Conservation (phyloP, 108 stramenopile genomes). For the Parietichytrium sp. region DNA sequence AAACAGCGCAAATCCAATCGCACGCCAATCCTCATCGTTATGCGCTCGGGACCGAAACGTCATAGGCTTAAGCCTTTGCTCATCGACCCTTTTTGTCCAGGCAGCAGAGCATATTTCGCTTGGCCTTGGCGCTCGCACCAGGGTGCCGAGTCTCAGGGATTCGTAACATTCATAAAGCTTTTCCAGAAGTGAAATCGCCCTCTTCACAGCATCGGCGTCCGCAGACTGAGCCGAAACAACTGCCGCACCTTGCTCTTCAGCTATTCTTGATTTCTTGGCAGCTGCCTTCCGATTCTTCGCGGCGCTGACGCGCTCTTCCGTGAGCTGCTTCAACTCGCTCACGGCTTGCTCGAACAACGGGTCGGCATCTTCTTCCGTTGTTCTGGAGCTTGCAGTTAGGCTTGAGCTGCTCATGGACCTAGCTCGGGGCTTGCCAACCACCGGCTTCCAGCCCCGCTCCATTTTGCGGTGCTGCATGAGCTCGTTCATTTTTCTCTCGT, state of each 20-base stretch:
- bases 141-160: not conserved
- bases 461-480: not conserved
- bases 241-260: too few species aligned
- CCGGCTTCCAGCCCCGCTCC: slow-evolving; percentile 24
- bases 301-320: too few species aligned
- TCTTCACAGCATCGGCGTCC: too few species aligned
- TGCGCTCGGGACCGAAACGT: not conserved
- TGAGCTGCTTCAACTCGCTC: too few species aligned
- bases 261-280: too few species aligned
- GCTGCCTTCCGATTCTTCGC: too few species aligned
- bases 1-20: not conserved
- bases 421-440: not conserved
- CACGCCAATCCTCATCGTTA: not conserved
- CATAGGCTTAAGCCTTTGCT: not conserved
- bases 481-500: not conserved
- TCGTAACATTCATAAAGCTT: slow-evolving; percentile 21
- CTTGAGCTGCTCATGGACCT: too few species aligned
- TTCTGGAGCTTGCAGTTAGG: too few species aligned
- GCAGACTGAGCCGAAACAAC: too few species aligned
- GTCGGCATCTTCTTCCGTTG: too few species aligned
- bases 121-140: not conserved
- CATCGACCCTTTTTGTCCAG: not conserved
- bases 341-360: too few species aligned
- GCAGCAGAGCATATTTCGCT: not conserved
- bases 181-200: not conserved